Evolutionary conservation across 2,329 filamentous ascomycete species (phyloP), one percentile per base, ranked within the genome.

Genomic region (Microcyclospora tardicrescens): DNA sequence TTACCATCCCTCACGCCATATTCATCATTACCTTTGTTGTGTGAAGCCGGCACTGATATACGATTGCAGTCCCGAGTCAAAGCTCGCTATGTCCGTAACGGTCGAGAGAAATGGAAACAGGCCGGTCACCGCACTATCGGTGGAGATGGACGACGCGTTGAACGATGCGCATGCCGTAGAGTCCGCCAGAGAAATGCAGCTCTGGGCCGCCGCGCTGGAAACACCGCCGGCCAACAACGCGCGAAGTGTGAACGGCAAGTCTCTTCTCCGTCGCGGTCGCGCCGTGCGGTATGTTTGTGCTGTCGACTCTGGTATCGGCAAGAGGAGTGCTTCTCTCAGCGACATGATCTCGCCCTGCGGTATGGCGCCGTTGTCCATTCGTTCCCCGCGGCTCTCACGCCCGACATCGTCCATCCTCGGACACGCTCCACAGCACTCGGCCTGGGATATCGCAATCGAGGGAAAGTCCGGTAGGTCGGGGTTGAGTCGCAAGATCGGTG

Each of bases 31-130:
- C 86, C 93, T 84, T 56, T 71, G 62, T 55, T 79, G 74, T 37
- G 89, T 75, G 64, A 87, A 96, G 45, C 69, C 72, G 29, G 77
- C 79, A 39, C 73, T 66, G 38, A 95, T 72, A 61, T 93, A 95
- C 40, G 72, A 67, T 37, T 64, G 68, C 54, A 98, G 64, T 54
- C 81, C 73, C 32, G 69, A 59, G 60, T 98, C 91, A 58, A 98
- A 98, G 8, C 80, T 75, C 38, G 72, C 63, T 12, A 73, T 72
- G 57, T 81, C 79, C 33, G 81, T 81, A 51, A 96, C 91, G 59
- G 73, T 84, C 47, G 77, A 68, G 48, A 98, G 73, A 60, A 96
- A 98, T 34, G 86, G 79, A 64, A 81, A 87, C 43, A 74, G 64
- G 19, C 69, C 69, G 35, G 72, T 67, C 43, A 84, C 55, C 40